Conservation (phyloP, 306 rosid species). For the Luffa aegyptiaca region DNA sequence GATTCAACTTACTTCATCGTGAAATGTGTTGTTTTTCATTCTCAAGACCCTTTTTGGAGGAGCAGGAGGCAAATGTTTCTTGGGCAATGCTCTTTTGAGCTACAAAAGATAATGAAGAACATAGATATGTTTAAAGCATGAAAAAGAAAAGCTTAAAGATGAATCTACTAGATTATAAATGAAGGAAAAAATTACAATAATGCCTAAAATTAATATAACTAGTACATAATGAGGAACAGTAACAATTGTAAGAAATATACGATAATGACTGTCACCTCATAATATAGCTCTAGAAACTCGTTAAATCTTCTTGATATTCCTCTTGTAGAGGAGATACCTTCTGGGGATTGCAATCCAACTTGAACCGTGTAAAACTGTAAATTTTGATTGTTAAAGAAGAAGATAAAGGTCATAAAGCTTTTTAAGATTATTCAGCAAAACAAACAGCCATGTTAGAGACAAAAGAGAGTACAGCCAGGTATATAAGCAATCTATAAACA, state of each 20-base stretch:
- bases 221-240: background rate
- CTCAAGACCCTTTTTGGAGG: constrained; percentile 69
- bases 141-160: background rate
- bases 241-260: background rate
- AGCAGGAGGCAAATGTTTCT: constrained; percentile 56
- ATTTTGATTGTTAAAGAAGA: constrained; percentile 17
- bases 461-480: background rate
- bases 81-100: constrained; percentile 59
- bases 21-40: constrained; percentile 32
- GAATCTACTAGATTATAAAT: background rate
- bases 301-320: constrained; percentile 64
- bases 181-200: background rate
- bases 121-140: background rate
- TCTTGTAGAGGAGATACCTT: constrained; percentile 60
- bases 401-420: background rate
- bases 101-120: constrained; percentile 25
- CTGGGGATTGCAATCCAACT: constrained; percentile 78
- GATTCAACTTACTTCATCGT: constrained; percentile 57
- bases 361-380: constrained; percentile 77
- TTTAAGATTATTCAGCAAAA: background rate
- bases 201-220: background rate
- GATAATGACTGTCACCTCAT: constrained; percentile 41
- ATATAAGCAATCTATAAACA: background rate
- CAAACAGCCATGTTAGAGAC: background rate
- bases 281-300: constrained; percentile 54